Conservation (phyloP, 2,329 filamentous ascomycete species). For the Davidsoniella neocaledoniae region DNA sequence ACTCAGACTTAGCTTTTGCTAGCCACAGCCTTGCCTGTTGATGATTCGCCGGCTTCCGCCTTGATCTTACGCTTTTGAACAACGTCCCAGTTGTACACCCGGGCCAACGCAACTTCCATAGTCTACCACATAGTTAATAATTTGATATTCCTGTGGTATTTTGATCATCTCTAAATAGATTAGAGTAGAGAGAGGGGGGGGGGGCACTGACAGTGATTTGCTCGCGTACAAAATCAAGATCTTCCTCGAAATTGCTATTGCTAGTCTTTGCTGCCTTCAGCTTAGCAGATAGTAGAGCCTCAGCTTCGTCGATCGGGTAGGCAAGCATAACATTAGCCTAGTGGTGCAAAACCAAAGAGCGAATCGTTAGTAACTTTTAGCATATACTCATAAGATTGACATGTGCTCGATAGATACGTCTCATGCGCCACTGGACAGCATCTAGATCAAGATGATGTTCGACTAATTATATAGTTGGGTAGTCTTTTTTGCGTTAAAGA, state of each 20-base stretch:
- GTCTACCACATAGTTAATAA: slow-evolving; percentile 39
- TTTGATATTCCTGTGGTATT: not conserved
- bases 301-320: slow-evolving; percentile 79
- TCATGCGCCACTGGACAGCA: too few relatives aligned
- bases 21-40: slow-evolving; percentile 23
- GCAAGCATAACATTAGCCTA: slow-evolving; percentile 94
- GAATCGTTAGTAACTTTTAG: not conserved
- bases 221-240: slow-evolving; percentile 85
- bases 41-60: slow-evolving; percentile 36
- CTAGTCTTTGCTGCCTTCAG: slow-evolving; percentile 63
- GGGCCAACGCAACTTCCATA: slow-evolving; percentile 85
- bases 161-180: too few relatives aligned
- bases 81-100: slow-evolving; percentile 99
- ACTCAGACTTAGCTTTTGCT: too few relatives aligned
- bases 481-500: not conserved
- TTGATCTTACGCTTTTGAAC: slow-evolving; percentile 90
- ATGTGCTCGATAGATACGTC: too few relatives aligned
- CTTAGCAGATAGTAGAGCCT: slow-evolving; percentile 61
- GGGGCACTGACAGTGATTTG: slow-evolving; percentile 66
- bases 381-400: not conserved
- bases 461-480: not conserved
- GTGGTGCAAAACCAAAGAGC: not conserved
- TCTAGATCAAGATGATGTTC: too few relatives aligned
- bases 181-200: too few relatives aligned
- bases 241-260: slow-evolving; percentile 81